Percentiles rank a stretch among this genome's conserved stretches.
Conservation (phyloP, 345 rosid species). For the Pistacia vera region DNA sequence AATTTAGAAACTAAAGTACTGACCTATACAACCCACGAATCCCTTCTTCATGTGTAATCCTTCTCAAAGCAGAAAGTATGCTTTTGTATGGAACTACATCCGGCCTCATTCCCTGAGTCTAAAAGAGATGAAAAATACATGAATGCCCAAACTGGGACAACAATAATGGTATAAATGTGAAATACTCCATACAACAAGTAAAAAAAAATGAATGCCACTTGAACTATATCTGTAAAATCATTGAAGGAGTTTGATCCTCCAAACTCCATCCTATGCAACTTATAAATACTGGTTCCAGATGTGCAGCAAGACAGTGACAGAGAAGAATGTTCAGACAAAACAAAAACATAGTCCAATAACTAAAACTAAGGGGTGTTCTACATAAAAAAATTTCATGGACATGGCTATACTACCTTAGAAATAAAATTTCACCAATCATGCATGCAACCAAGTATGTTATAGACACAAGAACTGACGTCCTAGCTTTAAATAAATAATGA, state of each 20-base stretch:
- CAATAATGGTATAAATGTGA: neutral
- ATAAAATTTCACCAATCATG: constrained; percentile 3
- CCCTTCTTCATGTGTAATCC: constrained; percentile 88
- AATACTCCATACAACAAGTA: neutral
- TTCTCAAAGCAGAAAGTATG: constrained; percentile 69
- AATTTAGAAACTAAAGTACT: constrained; percentile 23
- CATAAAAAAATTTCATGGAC: neutral
- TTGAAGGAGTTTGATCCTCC: constrained; percentile 1
- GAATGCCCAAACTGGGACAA: constrained; percentile 1
- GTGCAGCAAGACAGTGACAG: neutral
- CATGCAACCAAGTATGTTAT: constrained; percentile 7
- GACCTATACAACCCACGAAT: constrained; percentile 89
- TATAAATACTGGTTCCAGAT: neutral
- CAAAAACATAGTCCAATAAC: neutral
- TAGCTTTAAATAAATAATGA: neutral
- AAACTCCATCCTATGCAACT: neutral
- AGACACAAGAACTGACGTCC: neutral
- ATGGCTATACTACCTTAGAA: neutral
- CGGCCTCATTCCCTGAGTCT: constrained; percentile 77
- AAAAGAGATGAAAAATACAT: constrained; percentile 23
- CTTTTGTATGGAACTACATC: constrained; percentile 84
- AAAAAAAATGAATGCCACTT: neutral
- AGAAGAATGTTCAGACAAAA: neutral
- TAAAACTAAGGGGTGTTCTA: neutral
- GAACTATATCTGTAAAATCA: neutral